Conservation (phyloP, 176 grass and related monocot species). For the Cenchrus fungigraminus region DNA sequence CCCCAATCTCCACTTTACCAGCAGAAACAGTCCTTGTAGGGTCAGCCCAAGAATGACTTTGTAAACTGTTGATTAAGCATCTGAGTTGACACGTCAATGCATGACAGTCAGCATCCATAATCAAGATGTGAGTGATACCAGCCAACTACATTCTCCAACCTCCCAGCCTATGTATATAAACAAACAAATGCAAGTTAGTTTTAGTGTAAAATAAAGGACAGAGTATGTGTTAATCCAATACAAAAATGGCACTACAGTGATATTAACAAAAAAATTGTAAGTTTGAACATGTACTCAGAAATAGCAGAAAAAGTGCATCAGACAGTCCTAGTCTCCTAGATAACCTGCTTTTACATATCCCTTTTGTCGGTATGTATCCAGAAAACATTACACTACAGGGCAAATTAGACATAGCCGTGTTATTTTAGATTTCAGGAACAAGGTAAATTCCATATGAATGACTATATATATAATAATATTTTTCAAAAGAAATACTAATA, state of each 20-base stretch:
- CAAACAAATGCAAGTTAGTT: conserved; percentile 26
- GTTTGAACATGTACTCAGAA: neutral
- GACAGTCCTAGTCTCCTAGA: neutral
- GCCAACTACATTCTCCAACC: conserved; percentile 89
- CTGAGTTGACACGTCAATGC: conserved; percentile 95
- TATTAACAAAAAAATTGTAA: conserved; percentile 14
- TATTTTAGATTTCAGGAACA: too few relatives aligned
- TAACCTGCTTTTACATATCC: neutral
- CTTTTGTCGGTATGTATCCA: neutral
- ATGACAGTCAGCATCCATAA: conserved; percentile 95
- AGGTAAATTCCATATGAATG: too few relatives aligned
- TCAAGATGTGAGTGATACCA: conserved; percentile 98
- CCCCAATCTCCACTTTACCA: conserved; percentile 98
- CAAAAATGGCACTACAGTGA: neutral
- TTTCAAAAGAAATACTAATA: too few relatives aligned
- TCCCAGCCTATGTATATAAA: conserved; percentile 65
- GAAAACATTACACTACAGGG: neutral
- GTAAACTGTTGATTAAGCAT: conserved; percentile 95
- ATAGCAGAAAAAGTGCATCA: neutral
- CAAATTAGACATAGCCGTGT: neutral
- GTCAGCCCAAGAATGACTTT: conserved; percentile 88
- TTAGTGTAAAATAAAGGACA: neutral
- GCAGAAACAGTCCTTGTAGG: conserved; percentile 95
- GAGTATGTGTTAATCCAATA: neutral
- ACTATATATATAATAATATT: too few relatives aligned